Percentiles rank a stretch among this genome's conserved stretches.
phyloP scores from a whole-genome alignment of 805 yeast genomes.

The Kluyveromyces starmeri region DNA sequence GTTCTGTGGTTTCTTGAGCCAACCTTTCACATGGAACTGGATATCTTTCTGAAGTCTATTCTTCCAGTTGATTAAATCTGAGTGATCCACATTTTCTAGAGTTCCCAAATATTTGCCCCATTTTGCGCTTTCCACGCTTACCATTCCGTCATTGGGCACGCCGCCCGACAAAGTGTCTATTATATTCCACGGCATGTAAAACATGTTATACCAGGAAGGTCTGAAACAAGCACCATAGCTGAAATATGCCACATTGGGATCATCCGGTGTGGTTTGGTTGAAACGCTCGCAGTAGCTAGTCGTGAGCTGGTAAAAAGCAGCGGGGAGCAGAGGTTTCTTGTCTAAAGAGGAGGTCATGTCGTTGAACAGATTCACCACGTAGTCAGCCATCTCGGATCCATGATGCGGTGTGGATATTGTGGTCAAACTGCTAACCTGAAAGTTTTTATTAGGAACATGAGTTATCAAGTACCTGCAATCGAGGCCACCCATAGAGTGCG shows the following conservation, averaged over 20 bases:
- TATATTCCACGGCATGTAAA: conserved; percentile 55
- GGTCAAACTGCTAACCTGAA: conserved; percentile 63
- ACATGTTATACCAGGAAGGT: conserved; percentile 56
- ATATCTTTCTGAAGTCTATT: conserved; percentile 37
- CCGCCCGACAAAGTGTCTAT: conserved; percentile 35
- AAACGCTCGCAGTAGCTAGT: conserved; percentile 43
- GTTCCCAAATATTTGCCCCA: conserved; percentile 87
- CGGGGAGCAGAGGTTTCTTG: conserved; percentile 23
- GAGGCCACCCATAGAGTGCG: conserved; percentile 93
- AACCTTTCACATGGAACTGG: conserved; percentile 1
- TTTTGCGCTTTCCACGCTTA: conserved; percentile 62
- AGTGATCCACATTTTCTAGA: conserved; percentile 68
- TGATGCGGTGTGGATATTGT: conserved; percentile 85
- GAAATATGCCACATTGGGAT: conserved; percentile 59
- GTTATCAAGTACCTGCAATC: conserved; percentile 74
- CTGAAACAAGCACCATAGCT: conserved; percentile 73
- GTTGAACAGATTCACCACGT: conserved; percentile 33
- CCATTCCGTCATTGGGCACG: conserved; percentile 78
- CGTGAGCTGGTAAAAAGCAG: conserved; percentile 57
- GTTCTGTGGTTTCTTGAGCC: conserved; percentile 25
- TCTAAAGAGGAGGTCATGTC: conserved; percentile 22
- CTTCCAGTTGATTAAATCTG: conserved; percentile 81
- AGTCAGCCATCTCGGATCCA: conserved; percentile 80
- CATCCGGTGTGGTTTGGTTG: conserved; percentile 44
- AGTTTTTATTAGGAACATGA: conserved; percentile 37